Evolutionary conservation across 2,329 filamentous ascomycete species (phyloP), one percentile per base, ranked within the genome.

Genomic region (Alternaria solani): DNA sequence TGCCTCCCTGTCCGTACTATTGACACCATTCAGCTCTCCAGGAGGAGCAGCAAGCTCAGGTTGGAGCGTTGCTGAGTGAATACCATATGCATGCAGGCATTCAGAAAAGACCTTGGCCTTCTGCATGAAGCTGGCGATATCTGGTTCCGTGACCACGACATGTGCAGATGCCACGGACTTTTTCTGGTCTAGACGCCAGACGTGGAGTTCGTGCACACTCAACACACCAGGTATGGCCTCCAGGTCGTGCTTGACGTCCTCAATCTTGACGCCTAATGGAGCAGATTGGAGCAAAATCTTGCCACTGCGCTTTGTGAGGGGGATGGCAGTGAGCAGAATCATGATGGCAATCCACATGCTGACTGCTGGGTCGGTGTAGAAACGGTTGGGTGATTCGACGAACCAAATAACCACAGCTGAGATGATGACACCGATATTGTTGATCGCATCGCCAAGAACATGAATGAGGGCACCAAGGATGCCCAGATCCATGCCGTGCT

Each of bases 351-450:
- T 94, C 51, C 84, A 88, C 74, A 91, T 82, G 59, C 89, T 87
- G 34, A 89, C 85, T 4, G 83, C 88, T 0, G 91, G 91, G 71
- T 94, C 91, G 5, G 88, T 89, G 66, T 93, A 93, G 79, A 85
- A 91, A 34, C 89, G 83, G 4, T 76, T 81, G 1, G 85, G 80
- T 30, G 85, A 87, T 30, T 83, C 73, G 0, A 85, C 81, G 57
- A 88, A 81, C 90, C 89, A 92, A 73, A 93, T 90, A 32, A 92
- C 82, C 2, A 89, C 70, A 0, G 89, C 89, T 1, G 90, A 86
- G 36, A 89, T 80, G 49, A 93, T 92, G 60, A 94, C 90, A 9
- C 90, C 90, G 11, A 93, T 75, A 67, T 94, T 94, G 79, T 93
- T 93, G 63, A 90, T 82, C 5, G 89, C 89, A 69, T 94, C 91